A percentile compares a stretch with the other conserved stretches of the same genome.
phyloP scores from a whole-genome alignment of 2,329 filamentous ascomycete species.

The Curvularia lunata region DNA sequence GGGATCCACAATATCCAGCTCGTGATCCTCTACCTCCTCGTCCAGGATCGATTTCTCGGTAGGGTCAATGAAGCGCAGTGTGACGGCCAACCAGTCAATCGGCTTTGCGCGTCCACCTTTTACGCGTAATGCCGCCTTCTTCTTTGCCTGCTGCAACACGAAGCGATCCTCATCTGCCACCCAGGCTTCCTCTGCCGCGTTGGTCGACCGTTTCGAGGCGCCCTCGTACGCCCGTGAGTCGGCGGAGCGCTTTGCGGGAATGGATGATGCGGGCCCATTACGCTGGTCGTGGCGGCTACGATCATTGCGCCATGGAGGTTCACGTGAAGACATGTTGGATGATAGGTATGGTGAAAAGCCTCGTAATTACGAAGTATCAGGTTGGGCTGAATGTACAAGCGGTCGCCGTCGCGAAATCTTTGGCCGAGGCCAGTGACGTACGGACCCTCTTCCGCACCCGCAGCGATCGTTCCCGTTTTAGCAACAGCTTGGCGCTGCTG shows the following conservation, averaged over 20 bases:
- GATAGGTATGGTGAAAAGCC: background rate
- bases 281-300: conserved; percentile 30
- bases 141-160: conserved; percentile 95
- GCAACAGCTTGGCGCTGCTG: conserved; percentile 20
- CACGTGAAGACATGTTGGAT: conserved; percentile 39
- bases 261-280: conserved; percentile 33
- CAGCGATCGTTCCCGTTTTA: conserved; percentile 8
- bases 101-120: conserved; percentile 88
- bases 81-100: conserved; percentile 93
- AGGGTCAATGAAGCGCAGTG: conserved; percentile 83
- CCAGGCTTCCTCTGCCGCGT: conserved; percentile 65
- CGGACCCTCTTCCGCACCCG: conserved; percentile 16
- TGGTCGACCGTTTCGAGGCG: conserved; percentile 51
- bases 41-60: conserved; percentile 75
- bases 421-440: conserved; percentile 31
- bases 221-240: conserved; percentile 51
- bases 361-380: background rate
- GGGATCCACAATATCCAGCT: conserved; percentile 79
- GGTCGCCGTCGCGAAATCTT: conserved; percentile 20
- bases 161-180: conserved; percentile 96
- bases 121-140: conserved; percentile 94
- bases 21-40: conserved; percentile 78
- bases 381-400: conserved; percentile 1
- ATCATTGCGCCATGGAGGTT: conserved; percentile 44
- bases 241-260: conserved; percentile 53